phyloP scores from a whole-genome alignment of 805 yeast species.

The Henningerozyma blattae region DNA sequence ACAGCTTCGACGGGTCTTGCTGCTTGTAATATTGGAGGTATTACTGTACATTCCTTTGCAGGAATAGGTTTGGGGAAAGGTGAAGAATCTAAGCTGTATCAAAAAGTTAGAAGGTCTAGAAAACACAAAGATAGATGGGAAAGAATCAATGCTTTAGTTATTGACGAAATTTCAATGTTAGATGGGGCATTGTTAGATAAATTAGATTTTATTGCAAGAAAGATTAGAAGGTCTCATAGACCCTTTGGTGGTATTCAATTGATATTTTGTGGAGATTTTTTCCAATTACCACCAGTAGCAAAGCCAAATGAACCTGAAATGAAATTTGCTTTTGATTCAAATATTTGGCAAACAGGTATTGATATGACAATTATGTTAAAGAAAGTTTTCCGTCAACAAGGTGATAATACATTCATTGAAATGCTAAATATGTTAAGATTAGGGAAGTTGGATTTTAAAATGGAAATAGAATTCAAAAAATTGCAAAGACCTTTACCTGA shows the following conservation, averaged over 20 bases:
- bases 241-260: conserved; percentile 81
- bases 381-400: conserved; percentile 66
- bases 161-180: conserved; percentile 76
- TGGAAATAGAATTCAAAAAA: conserved; percentile 37
- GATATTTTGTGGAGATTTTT: conserved; percentile 70
- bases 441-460: conserved; percentile 41
- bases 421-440: conserved; percentile 68
- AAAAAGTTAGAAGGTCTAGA: conserved; percentile 41
- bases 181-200: conserved; percentile 58
- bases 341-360: conserved; percentile 49
- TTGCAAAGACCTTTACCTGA: conserved; percentile 41
- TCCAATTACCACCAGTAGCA: conserved; percentile 59
- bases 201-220: conserved; percentile 46
- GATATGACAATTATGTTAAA: conserved; percentile 44
- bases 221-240: conserved; percentile 29
- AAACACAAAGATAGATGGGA: conserved; percentile 45
- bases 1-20: conserved; percentile 83
- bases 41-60: conserved; percentile 62
- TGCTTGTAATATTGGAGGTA: conserved; percentile 72
- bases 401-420: conserved; percentile 54
- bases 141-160: conserved; percentile 42
- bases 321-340: conserved; percentile 53
- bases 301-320: conserved; percentile 21
- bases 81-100: conserved; percentile 32
- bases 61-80: conserved; percentile 69